Evolutionary conservation across 2,329 filamentous ascomycete genomes (phyloP), one percentile per base, ranked within the genome.

Genomic region (Falciphora oryzae): DNA sequence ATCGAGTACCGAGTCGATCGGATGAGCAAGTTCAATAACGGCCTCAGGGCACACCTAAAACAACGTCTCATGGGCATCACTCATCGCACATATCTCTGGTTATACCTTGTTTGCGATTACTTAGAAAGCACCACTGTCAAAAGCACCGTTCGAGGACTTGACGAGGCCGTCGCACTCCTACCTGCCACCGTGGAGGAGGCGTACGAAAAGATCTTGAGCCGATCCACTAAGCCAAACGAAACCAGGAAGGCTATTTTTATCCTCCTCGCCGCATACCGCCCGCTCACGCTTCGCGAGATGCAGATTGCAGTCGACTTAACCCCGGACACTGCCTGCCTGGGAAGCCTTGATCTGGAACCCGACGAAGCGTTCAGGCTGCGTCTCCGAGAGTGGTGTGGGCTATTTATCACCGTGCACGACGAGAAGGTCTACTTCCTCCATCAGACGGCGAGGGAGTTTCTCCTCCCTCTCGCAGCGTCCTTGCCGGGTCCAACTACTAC

Each of bases 31-130:
- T 63, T 66, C 38, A 44, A 53, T 16, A 35, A 66, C n/a, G 29
- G 58, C 35, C 25, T 67, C 32, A 65, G 56, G 58, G 44, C 28
- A 10, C 31, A 70, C 31, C 60, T 76, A 1, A 58, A 66, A 62
- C 18, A 67, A 64, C 65, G 53, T 16, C 61, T 74, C 58, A 65
- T 67, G 27, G 58, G 62, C 10, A 64, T 64, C 31, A 35, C 66
- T 0, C 68, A 78, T 56, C 73, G 75, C 14, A 78, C 75, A 0
- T 78, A 77, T 62, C 74, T 79, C 22, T 78, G 73, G 76, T 68
- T 76, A 4, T 69, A 75, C 56, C 70, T 78, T 63, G 69, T 77
- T 1, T 74, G 77, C 10, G 62, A 67, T 22, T 13, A 35, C 32
- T 13, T 35, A 11, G 32, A 35, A 35, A 61, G 2, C 2, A 13